Base-by-base conservation (phyloP, 345 rosid genomes). In the Schrenkiella parvula region DNA sequence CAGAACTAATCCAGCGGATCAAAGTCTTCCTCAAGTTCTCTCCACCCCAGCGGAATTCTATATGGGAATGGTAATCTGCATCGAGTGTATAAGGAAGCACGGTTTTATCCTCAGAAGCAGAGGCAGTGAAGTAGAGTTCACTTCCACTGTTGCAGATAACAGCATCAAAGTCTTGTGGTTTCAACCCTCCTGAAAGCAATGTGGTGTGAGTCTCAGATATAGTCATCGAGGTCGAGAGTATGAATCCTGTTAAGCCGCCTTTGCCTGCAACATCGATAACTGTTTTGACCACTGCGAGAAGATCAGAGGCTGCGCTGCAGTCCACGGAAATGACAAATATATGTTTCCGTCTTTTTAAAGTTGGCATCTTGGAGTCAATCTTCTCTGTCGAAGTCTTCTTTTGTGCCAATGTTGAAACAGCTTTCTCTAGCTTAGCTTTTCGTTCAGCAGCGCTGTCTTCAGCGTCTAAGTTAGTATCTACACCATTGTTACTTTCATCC, bases 111-210 rank as follows among this genome's bases (percentile, higher is more conserved):
- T 86, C 89, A 4, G 82, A 62, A 72, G 72, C 84, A 51, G 77
- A 60, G 57, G 87, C 74, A 21, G 93, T 83, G 70, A 87, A 85
- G 77, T 84, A 89, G 61, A 89, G 82, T 42, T 88, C 93, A 37
- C 92, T 79, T n/a, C 96, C 96, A 62, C 93, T 88, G 59, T 84
- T 89, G 77, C 96, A 89, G 63, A 89, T 84, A 54, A 88, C 86
- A 71, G 88, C 93, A 76, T 86, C 91, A 74, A 89, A 86, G 61
- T 85, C 91, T 59, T 59, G 76, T 0, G 91, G 82, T 62, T 78
- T 84, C 19, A 88, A 78, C 37, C 86, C 85, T 66, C 84, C 89
- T 1, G 85, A 82, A 53, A 74, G 64, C 44, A 89, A 70, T 57
- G 79, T 60, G 11, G 83, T 71, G 46, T 82, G 83, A 32, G 86